These are phyloP conservation scores for Russula sp. DNA, from an alignment of 768 basidiomycete genomes.

Conservation along the genomic window DNA sequence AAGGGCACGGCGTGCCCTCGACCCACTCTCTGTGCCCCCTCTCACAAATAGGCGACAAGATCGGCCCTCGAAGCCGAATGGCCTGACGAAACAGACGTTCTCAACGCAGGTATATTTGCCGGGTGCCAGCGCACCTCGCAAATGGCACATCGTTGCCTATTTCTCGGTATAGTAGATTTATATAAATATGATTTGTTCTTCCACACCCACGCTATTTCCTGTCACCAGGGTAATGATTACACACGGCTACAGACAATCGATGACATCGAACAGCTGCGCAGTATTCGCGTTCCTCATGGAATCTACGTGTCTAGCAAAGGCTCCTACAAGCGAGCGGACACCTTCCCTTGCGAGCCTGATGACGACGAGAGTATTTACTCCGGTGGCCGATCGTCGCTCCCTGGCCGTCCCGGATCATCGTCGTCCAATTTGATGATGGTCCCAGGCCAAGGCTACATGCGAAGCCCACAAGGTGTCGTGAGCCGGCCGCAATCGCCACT, in stretches of 20 bases:
- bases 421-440: constrained; percentile 10
- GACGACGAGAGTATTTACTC: constrained; percentile 24
- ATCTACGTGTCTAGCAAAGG: constrained; percentile 66
- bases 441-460: constrained; percentile 8
- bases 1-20: constrained; percentile 53
- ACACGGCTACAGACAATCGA: constrained; percentile 63
- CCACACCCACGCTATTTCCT: background rate
- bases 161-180: constrained; percentile 48
- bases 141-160: constrained; percentile 84
- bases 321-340: constrained; percentile 26
- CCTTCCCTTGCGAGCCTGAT: constrained; percentile 26
- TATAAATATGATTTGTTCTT: constrained; percentile 2
- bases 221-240: constrained; percentile 58
- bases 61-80: constrained; percentile 68
- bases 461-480: background rate
- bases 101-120: constrained; percentile 67
- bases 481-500: constrained; percentile 13
- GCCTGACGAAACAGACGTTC: constrained; percentile 83
- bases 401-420: constrained; percentile 12
- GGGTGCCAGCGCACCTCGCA: constrained; percentile 47
- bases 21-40: constrained; percentile 50
- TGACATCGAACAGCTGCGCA: constrained; percentile 64
- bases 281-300: constrained; percentile 58
- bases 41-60: constrained; percentile 65
- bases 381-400: constrained; percentile 12